Evolutionary conservation across 2,329 filamentous ascomycete genomes (phyloP), one percentile per base, ranked within the genome.

Genomic region (Venturia nashicola): DNA sequence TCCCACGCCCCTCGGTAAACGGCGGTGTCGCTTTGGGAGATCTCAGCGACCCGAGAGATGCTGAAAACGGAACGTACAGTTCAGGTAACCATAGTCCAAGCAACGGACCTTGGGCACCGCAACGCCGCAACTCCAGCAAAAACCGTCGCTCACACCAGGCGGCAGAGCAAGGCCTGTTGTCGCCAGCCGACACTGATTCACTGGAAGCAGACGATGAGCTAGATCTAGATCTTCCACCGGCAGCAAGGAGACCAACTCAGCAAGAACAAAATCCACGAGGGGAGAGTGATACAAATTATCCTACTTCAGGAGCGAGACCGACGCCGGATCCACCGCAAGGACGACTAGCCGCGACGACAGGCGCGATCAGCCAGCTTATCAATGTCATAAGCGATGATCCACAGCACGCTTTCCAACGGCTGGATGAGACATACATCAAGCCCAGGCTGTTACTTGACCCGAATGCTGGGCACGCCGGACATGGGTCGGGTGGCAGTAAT

Each of bases 351-450:
- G 89, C 85, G 36, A 90, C 90, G 12, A 83, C 86, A 23, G 88
- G 86, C 39, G 89, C 91, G 0, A 85, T 97, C 65, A 86, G 86
- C 64, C 89, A 93, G 71, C 79, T 99, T 9, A 86, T 96, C 68
- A 89, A 83, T 34, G 85, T 86, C 0, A 82, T 88, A 18, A 83
- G 88, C 0, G 91, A 96, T 61, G 94, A 99, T 73, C 91, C 95
- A 55, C 89, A 90, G 11, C 91, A 89, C 57, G 85, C 95, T 77
- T 96, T 99, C 75, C 87, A 86, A 68, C 92, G 96, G 76, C 79
- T 99, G 66, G 94, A 99, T 73, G 94, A 99, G 75, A 91, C 92
- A 66, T 97, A 91, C 74, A 92, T 97, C 75, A 97, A 97, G 79
- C 93, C 93, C 20, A 90, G 87, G 72, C 77, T 97, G 64, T 76